A percentile compares a stretch with the other conserved stretches of the same genome.
Conservation (phyloP, 2,329 filamentous ascomycete species). For the Fusarium musae region DNA sequence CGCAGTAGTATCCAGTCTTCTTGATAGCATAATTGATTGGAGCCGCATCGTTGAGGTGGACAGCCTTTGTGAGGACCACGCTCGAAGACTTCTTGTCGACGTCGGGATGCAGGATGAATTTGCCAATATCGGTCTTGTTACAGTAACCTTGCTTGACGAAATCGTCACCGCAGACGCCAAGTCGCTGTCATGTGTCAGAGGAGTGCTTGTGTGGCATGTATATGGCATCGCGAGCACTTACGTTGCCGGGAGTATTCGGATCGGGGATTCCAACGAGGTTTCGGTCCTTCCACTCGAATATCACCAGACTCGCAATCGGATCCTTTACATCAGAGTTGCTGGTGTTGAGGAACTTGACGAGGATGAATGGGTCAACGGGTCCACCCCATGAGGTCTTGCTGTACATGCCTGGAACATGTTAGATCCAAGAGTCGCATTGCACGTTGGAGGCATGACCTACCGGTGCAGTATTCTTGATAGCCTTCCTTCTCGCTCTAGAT, state of each 20-base stretch:
- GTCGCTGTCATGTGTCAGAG: conserved; percentile 47
- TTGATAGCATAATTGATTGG: conserved; percentile 85
- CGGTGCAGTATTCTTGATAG: conserved; percentile 83
- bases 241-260: conserved; percentile 63
- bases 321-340: conserved; percentile 69
- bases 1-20: conserved; percentile 96
- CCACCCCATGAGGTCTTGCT: conserved; percentile 90
- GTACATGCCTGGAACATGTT: conserved; percentile 79
- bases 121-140: conserved; percentile 79
- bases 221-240: conserved; percentile 50
- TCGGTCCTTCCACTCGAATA: conserved; percentile 95
- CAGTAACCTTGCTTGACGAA: conserved; percentile 77
- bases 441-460: conserved; percentile 49
- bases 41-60: conserved; percentile 81
- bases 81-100: conserved; percentile 76
- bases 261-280: conserved; percentile 77
- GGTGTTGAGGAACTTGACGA: conserved; percentile 78
- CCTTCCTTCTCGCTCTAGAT: conserved; percentile 77
- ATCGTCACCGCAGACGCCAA: conserved; percentile 77
- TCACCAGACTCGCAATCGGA: conserved; percentile 82
- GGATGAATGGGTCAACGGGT: conserved; percentile 87
- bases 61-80: conserved; percentile 79
- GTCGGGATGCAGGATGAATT: conserved; percentile 84
- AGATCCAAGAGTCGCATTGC: not conserved
- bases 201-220: not conserved